phyloP scores from a whole-genome alignment of 805 yeast species.

The Wickerhamiella siamensis region DNA sequence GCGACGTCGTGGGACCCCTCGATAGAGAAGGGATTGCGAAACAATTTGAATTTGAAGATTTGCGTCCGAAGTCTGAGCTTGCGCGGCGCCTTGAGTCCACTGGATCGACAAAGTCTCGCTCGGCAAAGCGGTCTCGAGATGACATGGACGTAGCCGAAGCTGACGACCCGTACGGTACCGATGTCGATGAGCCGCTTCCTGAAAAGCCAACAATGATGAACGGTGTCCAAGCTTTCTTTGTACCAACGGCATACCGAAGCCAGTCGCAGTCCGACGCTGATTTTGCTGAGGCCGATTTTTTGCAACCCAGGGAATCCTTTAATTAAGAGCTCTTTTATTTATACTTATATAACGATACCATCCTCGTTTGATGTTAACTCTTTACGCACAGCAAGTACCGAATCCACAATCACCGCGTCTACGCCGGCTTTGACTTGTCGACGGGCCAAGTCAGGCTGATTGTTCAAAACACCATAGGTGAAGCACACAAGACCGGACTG shows the following conservation, averaged over 20 bases:
- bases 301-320: constrained; percentile 9
- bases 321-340: background rate
- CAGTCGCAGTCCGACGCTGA: constrained; percentile 13
- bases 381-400: constrained; percentile 82
- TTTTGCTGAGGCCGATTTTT: constrained; percentile 22
- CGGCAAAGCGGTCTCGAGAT: constrained; percentile 4
- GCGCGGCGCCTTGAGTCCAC: constrained; percentile 2
- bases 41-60: constrained; percentile 1
- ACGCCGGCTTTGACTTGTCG: constrained; percentile 88
- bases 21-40: constrained; percentile 8
- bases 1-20: constrained; percentile 17
- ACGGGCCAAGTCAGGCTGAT: constrained; percentile 68
- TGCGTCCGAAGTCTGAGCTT: constrained; percentile 6
- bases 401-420: constrained; percentile 96
- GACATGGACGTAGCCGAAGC: constrained; percentile 7
- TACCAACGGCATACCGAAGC: constrained; percentile 9
- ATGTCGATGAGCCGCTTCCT: constrained; percentile 12
- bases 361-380: constrained; percentile 37
- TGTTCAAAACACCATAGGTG: constrained; percentile 75
- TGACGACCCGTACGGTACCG: constrained; percentile 18
- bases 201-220: constrained; percentile 1
- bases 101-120: background rate
- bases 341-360: constrained; percentile 4
- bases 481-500: constrained; percentile 85
- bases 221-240: constrained; percentile 9